These are phyloP conservation scores for Flagelloscypha sp. DNA, from an alignment of 768 basidiomycete genomes.

Conservation along the genomic window DNA sequence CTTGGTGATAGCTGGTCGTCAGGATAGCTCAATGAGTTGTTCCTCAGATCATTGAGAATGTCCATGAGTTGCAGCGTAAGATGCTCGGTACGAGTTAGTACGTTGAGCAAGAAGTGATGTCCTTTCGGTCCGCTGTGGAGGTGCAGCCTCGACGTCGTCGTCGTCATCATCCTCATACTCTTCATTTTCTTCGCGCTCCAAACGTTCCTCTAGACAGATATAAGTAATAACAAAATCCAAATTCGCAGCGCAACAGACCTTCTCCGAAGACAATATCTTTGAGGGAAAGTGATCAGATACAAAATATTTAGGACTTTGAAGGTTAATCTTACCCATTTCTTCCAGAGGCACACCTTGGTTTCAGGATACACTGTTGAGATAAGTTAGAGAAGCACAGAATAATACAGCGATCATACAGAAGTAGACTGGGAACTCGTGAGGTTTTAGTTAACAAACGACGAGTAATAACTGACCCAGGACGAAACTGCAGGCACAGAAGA, in stretches of 20 bases:
- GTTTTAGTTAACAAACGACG: slow-evolving; percentile 5
- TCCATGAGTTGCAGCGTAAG: too few species aligned
- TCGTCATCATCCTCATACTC: slow-evolving; percentile 55
- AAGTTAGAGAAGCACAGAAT: slow-evolving; percentile 4
- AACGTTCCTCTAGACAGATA: slow-evolving; percentile 12
- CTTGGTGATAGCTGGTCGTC: too few species aligned
- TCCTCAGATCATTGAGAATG: too few species aligned
- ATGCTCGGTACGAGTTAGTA: too few species aligned
- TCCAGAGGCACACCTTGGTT: slow-evolving; percentile 79
- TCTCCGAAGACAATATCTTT: slow-evolving; percentile 84
- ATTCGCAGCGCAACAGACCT: slow-evolving; percentile 36
- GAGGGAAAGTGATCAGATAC: too few species aligned
- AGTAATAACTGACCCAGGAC: slow-evolving; percentile 48
- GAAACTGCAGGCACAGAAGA: slow-evolving; percentile 84
- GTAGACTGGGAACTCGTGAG: slow-evolving; percentile 44
- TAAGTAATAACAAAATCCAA: background rate
- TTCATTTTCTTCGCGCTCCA: slow-evolving; percentile 45
- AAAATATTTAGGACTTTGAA: too few species aligned
- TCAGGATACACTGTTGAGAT: slow-evolving; percentile 64
- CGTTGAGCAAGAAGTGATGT: too few species aligned
- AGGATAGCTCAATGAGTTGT: too few species aligned
- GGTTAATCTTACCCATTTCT: too few species aligned
- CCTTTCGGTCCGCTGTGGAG: too few species aligned
- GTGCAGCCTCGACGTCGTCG: slow-evolving; percentile 12
- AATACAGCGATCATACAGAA: slow-evolving; percentile 46